Percentiles rank a stretch among this genome's conserved stretches.
Evolutionary conservation across 2,329 filamentous ascomycete species (phyloP).

Genomic region (Rhynchosporium agropyri): DNA sequence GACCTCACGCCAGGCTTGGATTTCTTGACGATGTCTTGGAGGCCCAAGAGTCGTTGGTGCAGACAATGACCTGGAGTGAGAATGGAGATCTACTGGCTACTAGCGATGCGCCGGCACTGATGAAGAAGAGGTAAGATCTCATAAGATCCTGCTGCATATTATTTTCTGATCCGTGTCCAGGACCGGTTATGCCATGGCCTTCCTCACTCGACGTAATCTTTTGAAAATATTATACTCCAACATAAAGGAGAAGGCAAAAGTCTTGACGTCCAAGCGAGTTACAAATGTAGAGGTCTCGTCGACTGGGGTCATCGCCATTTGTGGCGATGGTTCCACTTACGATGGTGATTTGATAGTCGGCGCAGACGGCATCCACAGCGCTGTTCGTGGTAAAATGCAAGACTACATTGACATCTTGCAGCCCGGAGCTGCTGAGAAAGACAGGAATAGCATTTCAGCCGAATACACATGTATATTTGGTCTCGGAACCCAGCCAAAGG

Average conservation of each 20-base stretch:
- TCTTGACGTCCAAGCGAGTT: conserved; percentile 36
- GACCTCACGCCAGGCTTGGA: conserved; percentile 42
- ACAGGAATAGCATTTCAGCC: conserved; percentile 26
- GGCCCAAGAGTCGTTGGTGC: conserved; percentile 14
- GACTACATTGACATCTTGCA: conserved; percentile 17
- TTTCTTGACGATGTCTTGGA: conserved; percentile 37
- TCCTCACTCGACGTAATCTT: conserved; percentile 24
- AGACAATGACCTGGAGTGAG: conserved; percentile 16
- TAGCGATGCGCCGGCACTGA: conserved; percentile 24
- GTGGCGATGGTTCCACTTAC: conserved; percentile 31
- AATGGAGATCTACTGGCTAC: conserved; percentile 32
- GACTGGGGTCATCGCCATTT: conserved; percentile 27
- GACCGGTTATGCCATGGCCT: conserved; percentile 30
- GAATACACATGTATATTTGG: conserved; percentile 33
- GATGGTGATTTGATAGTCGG: conserved; percentile 37
- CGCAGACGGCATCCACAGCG: conserved; percentile 38
- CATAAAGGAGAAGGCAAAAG: conserved; percentile 28
- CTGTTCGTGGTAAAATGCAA: conserved; percentile 30
- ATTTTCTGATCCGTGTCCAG: conserved; percentile 18
- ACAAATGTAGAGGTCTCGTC: conserved; percentile 22
- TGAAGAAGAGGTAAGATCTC: conserved; percentile 5
- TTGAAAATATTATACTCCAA: conserved; percentile 28
- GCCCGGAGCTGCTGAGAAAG: conserved; percentile 20
- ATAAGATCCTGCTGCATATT: neutral
- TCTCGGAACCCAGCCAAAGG: conserved; percentile 22